These are phyloP conservation scores for Fusarium nematophilum DNA, from an alignment of 2,329 filamentous ascomycete genomes.

Conservation along the genomic window DNA sequence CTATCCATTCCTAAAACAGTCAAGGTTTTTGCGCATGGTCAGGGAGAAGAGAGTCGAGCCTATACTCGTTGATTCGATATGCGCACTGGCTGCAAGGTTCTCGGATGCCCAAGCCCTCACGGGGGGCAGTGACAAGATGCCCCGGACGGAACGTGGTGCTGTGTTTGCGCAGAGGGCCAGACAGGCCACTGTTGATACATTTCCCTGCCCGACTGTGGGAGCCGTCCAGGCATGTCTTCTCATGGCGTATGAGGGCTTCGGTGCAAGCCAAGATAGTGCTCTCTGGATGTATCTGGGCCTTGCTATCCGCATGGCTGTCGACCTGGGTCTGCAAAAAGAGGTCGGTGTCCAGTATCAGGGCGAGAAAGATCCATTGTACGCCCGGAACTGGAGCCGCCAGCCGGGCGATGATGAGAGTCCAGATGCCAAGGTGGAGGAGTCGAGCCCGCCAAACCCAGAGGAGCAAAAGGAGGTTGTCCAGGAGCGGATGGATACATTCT, in stretches of 20 bases:
- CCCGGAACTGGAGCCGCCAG: constrained; percentile 56
- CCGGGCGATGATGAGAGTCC: constrained; percentile 48
- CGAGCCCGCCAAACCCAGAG: constrained; percentile 54
- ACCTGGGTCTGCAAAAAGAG: constrained; percentile 83
- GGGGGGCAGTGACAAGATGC: constrained; percentile 59
- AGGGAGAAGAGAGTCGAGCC: constrained; percentile 84
- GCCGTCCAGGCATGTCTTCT: constrained; percentile 86
- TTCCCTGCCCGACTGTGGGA: constrained; percentile 83
- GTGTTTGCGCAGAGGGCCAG: constrained; percentile 86
- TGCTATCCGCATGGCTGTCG: constrained; percentile 84
- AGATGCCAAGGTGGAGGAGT: constrained; percentile 57
- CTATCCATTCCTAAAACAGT: constrained; percentile 82
- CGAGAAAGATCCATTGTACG: constrained; percentile 63
- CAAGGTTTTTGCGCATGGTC: constrained; percentile 79
- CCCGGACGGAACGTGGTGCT: constrained; percentile 76
- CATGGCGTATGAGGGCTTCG: constrained; percentile 90
- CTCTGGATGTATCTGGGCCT: constrained; percentile 95
- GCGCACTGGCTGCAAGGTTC: constrained; percentile 83
- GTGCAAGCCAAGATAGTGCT: constrained; percentile 87
- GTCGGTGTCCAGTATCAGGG: constrained; percentile 76
- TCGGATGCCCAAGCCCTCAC: constrained; percentile 68
- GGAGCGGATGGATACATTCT: constrained; percentile 88
- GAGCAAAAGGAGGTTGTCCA: constrained; percentile 78
- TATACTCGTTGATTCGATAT: constrained; percentile 88
- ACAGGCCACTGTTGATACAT: constrained; percentile 83